Base-by-base conservation (phyloP, 192 early-diverging fungal genomes). In the Coemansia asiatica region DNA sequence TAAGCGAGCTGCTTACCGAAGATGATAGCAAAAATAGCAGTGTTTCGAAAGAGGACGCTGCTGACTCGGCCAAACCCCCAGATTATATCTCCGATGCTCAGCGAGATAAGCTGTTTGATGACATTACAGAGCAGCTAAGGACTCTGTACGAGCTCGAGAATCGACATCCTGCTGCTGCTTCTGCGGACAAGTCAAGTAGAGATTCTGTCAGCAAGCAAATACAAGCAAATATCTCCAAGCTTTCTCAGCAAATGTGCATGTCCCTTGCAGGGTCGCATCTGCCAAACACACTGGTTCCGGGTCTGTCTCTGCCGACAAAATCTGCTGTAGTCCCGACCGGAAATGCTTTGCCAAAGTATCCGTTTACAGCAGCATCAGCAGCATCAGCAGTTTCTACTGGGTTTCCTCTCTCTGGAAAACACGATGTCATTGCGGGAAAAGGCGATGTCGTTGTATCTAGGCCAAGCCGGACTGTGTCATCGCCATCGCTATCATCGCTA, bases 171-270 rank as follows among this genome's bases (percentile, higher is more conserved):
- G 1, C 53, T 12, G 60, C 49, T 9, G 58, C 56, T 21, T 29
- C 19, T 16, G 40, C 40, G 8, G 40, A 44, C 5, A 44, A 12
- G 40, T 13, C 40, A 13, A 44, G 15, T 13, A 44, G 40, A 44
- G 40, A 44, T 16, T 44, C 40, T 9, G 10, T 44, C 15, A 13
- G 40, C 40, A 44, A 44, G 40, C 40, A 44, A 13, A 28, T 74
- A 1, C 51, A 62, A 47, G 18, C 61, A 16, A 27, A 38, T 19
- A 69, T 79, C 47, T 66, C 66, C 36, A 13, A 27, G 0, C 67
- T 79, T 8, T 63, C 76, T 12, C 67, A 72, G 40, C 63, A 66
- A 21, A 68, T 68, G 60, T 78, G 75, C 54, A 27, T 72, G 62
- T 53, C 69, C 5, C 35, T 71, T 46, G 38, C 55, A 16, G 66